phyloP scores from a whole-genome alignment of 2,329 filamentous ascomycete genomes.

The Ceratocystis variospora region DNA sequence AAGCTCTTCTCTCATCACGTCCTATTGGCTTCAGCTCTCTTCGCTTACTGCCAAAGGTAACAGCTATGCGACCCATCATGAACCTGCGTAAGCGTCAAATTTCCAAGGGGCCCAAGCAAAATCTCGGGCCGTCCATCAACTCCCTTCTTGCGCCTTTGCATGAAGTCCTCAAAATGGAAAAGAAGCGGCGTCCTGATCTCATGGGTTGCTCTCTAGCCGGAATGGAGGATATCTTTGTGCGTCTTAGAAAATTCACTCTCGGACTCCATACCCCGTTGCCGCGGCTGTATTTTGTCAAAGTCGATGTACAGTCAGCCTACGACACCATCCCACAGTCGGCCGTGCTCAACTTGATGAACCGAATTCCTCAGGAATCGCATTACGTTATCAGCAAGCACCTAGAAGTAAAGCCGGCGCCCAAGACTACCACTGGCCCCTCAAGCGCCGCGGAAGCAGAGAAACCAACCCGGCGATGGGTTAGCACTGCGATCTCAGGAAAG shows the following conservation, averaged over 20 bases:
- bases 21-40: slow-evolving; percentile 64
- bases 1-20: slow-evolving; percentile 45
- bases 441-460: slow-evolving; percentile 25
- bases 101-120: slow-evolving; percentile 22
- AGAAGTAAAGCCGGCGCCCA: slow-evolving; percentile 45
- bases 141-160: slow-evolving; percentile 55
- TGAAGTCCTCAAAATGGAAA: slow-evolving; percentile 66
- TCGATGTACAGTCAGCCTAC: slow-evolving; percentile 85
- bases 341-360: slow-evolving; percentile 52
- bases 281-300: slow-evolving; percentile 72
- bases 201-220: slow-evolving; percentile 75
- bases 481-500: slow-evolving; percentile 33
- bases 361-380: slow-evolving; percentile 38
- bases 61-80: slow-evolving; percentile 67
- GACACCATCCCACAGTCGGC: slow-evolving; percentile 82
- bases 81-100: slow-evolving; percentile 58
- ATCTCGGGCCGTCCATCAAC: slow-evolving; percentile 33
- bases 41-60: slow-evolving; percentile 67
- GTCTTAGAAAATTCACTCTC: slow-evolving; percentile 55
- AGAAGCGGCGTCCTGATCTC: slow-evolving; percentile 37
- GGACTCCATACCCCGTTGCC: slow-evolving; percentile 32
- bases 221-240: slow-evolving; percentile 62
- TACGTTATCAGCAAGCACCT: slow-evolving; percentile 66
- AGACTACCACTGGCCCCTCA: slow-evolving; percentile 14
- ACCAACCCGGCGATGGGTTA: slow-evolving; percentile 37